These are phyloP conservation scores for Nemania sp. DNA, from an alignment of 2,329 filamentous ascomycete species.

Conservation along the genomic window DNA sequence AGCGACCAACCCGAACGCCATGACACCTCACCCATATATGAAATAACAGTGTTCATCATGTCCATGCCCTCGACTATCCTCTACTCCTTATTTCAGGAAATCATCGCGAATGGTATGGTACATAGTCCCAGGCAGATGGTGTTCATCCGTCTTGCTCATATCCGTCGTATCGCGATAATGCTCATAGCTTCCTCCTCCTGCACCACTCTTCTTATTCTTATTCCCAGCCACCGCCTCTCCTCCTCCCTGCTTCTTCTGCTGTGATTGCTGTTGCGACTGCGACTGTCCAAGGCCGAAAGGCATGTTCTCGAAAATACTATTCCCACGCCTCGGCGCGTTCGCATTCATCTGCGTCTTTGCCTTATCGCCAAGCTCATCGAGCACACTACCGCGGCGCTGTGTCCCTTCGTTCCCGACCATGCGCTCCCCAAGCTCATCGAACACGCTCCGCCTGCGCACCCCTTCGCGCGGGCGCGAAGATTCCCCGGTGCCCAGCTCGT, in stretches of 20 bases:
- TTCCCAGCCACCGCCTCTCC: slow-evolving; percentile 1
- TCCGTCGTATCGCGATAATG: slow-evolving; percentile 13
- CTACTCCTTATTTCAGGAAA: slow-evolving; percentile 5
- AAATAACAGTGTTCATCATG: no score
- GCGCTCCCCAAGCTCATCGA: neutral
- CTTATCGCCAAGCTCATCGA: neutral
- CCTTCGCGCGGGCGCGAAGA: no score
- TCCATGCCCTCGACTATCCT: neutral
- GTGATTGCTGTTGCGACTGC: neutral
- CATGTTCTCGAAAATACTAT: neutral
- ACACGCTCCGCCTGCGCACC: no score
- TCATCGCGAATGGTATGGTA: slow-evolving; percentile 18
- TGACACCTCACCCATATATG: no score
- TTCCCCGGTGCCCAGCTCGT: no score
- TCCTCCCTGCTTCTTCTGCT: neutral
- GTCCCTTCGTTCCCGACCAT: neutral
- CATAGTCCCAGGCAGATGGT: slow-evolving; percentile 8
- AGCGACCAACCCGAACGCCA: no score
- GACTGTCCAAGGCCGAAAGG: neutral
- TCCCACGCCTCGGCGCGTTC: neutral
- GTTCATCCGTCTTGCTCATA: slow-evolving; percentile 6
- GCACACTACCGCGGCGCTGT: neutral
- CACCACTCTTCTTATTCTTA: neutral
- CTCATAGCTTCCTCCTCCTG: neutral
- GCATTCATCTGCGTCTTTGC: no score